Evolutionary conservation across 768 basidiomycete species (phyloP), one percentile per base, ranked within the genome.

Genomic region (Lactarius hengduanensis): DNA sequence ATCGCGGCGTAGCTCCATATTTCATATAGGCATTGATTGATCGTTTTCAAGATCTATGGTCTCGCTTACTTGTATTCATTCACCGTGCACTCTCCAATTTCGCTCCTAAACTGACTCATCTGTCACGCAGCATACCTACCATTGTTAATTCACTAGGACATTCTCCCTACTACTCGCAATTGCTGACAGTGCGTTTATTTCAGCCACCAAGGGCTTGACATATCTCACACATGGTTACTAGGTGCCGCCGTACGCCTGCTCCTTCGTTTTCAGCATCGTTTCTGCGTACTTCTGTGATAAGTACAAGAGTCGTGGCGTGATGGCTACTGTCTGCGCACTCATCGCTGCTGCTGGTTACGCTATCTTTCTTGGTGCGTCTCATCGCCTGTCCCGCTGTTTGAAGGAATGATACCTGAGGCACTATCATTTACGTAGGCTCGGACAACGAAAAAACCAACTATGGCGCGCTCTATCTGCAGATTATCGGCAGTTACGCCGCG

Each of bases 131-230:
- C 71, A 50, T 71, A 47, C 74, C 74, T 4, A 68, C 69, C 20
- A 74, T 74, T 54, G 72, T 74, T 22, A 63, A 66, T 15, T 59
- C 70, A n/a, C 70, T 78, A 4, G 76, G 77, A 4, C 74, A 76
- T 60, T 58, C 63, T 2, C 69, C 70, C 4, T 71, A 69, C 22
- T 58, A 59, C 15, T 73, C 75, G 2, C 75, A 78, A 58, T 72
- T 77, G 20, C 70, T 78, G 67, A 72, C 61, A 2, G 66, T 76
- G 30, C 30, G 54, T 16, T 32, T 8, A 11, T 56, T 56, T 20
- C 15, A 20, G 6, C 54, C 18, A 32, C 54, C 32, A 32, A 32
- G 1, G 54, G 54, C 9, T 15, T 4, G 4, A 26, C 30, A 7
- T 32, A 32, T 32, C 30, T 56, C 18, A 73, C 76, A 20, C 54